Conservation (phyloP, 2,329 filamentous ascomycete genomes). For the Pseudocercospora cruenta region DNA sequence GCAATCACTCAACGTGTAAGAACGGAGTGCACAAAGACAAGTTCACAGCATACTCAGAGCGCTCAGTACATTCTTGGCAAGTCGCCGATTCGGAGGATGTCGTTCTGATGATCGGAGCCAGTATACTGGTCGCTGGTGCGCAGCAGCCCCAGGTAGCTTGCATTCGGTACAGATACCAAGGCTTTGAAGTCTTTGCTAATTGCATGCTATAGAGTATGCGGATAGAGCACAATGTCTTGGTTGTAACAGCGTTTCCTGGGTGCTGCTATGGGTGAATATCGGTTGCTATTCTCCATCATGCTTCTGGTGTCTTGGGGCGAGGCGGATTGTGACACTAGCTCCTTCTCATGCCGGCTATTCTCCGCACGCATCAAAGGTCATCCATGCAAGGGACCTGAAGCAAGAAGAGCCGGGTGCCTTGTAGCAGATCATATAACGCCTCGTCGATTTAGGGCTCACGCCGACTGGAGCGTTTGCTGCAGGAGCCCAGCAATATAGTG, state of each 20-base stretch:
- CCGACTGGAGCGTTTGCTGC: background rate
- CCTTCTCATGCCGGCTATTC: background rate
- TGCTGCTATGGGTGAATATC: background rate
- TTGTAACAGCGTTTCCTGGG: background rate
- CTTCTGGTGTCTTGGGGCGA: background rate
- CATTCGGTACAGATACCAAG: background rate
- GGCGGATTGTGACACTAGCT: background rate
- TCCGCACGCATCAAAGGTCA: background rate
- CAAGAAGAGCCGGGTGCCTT: background rate
- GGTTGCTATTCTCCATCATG: background rate
- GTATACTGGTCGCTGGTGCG: background rate
- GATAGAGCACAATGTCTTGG: background rate
- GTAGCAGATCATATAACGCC: background rate
- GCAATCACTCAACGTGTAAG: background rate
- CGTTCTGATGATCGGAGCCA: conserved; percentile 2
- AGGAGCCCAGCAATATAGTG: background rate
- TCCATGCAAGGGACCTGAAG: background rate
- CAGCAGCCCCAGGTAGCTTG: background rate
- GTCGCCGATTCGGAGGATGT: conserved; percentile 3
- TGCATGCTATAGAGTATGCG: background rate
- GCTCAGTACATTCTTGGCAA: background rate
- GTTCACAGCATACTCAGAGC: background rate
- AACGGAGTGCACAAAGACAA: background rate
- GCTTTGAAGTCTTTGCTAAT: background rate
- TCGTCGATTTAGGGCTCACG: background rate